Evolutionary conservation across 2,329 filamentous ascomycete species (phyloP).

Genomic region (Fusarium subglutinans): DNA sequence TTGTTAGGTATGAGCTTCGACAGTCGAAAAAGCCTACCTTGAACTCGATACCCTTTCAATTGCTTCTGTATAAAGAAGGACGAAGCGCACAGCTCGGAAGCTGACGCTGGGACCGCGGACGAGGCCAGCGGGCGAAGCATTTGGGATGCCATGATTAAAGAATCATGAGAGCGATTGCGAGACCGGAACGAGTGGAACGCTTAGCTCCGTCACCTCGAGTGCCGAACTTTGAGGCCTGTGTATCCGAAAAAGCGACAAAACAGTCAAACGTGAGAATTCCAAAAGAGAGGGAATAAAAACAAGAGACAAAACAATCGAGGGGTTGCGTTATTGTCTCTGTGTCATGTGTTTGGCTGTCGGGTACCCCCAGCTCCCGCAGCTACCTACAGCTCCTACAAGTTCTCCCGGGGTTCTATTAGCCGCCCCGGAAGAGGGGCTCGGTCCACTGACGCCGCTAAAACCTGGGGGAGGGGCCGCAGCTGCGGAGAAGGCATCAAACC

Average conservation of each 20-base stretch:
- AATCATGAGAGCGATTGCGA: slow-evolving; percentile 41
- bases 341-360: slow-evolving; percentile 34
- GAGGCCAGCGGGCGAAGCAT: slow-evolving; percentile 47
- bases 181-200: slow-evolving; percentile 20
- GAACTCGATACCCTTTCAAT: slow-evolving; percentile 33
- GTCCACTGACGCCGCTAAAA: slow-evolving; percentile 31
- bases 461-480: slow-evolving; percentile 33
- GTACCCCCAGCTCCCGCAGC: slow-evolving; percentile 9
- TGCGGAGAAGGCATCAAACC: background rate
- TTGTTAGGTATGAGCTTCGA: slow-evolving; percentile 15
- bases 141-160: slow-evolving; percentile 47
- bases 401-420: slow-evolving; percentile 32
- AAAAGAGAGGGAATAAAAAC: slow-evolving; percentile 15
- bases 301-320: slow-evolving; percentile 25
- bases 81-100: slow-evolving; percentile 45
- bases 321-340: slow-evolving; percentile 28
- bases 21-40: slow-evolving; percentile 22
- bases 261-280: background rate
- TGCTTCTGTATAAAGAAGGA: slow-evolving; percentile 40
- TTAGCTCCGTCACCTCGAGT: background rate
- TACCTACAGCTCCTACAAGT: background rate
- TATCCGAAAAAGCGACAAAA: slow-evolving; percentile 8
- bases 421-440: slow-evolving; percentile 29
- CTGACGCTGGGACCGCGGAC: slow-evolving; percentile 34
- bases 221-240: slow-evolving; percentile 11